Evolutionary conservation across 352 stramenopile genomes (phyloP), one percentile per base, ranked within the genome.

Genomic region (Phytophthora hybrid): DNA sequence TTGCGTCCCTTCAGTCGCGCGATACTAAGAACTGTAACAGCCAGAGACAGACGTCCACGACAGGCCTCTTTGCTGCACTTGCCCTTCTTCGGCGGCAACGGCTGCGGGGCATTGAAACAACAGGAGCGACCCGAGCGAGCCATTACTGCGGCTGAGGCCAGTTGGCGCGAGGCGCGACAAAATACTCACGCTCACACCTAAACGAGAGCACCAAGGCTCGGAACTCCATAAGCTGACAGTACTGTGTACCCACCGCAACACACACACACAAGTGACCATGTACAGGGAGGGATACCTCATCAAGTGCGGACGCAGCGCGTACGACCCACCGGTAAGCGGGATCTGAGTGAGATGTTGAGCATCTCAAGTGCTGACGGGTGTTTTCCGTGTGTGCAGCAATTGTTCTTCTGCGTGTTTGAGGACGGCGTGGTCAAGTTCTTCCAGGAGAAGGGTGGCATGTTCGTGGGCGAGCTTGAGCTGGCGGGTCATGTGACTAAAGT

Each of bases 201-300:
- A 57, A 58, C 37, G 21, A 46, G 23, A 23, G 13, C 31, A 16
- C 14, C 54, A 2, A 44, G 47, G 59, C 53, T 54, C 37, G 65
- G 64, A 63, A 60, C 29, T 49, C 26, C 3, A 31, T 31, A 31
- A 31, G 26, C 26, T 31, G 26, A 31, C 26, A 31, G 26, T 31
- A 7, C 26, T 31, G 26, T 31, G 26, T 31, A 31, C 37, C 16
- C 37, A 44, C 11, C 37, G 37, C 37, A 44, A 44, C 37, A 44
- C 37, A 31, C 26, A 31, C 16, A n/a, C n/a, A 21, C 51, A 13
- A 49, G 6, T 19, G 41, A 66, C 10, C 57, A 95, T 95, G 88
- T 95, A 95, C 70, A 81, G 88, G 68, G 88, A 95, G 69, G 88
- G 88, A 62, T 95, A 92, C 57, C 76, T 95, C 62, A 77, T 93